phyloP scores from a whole-genome alignment of 2,329 filamentous ascomycete species.

The Phialophora tarda region DNA sequence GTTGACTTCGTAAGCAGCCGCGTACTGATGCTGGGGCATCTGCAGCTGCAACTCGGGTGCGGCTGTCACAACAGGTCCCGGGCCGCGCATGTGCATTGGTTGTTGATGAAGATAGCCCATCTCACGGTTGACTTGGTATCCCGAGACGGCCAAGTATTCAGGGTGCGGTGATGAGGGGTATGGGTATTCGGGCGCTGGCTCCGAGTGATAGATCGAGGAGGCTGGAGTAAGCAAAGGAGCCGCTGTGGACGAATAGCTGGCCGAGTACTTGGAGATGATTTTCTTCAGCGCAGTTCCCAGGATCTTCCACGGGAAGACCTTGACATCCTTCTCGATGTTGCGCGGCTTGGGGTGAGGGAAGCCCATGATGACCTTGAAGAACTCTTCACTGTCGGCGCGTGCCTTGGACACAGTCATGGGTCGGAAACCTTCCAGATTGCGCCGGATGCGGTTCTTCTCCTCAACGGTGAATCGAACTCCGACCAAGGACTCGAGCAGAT shows the following conservation, averaged over 20 bases:
- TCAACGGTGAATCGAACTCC: constrained; percentile 88
- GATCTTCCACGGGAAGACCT: constrained; percentile 97
- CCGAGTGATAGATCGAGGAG: constrained; percentile 50
- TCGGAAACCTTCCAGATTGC: constrained; percentile 93
- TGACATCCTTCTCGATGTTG: constrained; percentile 99
- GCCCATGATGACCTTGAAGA: constrained; percentile 99
- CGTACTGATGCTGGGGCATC: constrained; percentile 29
- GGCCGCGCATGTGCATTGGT: constrained; percentile 20
- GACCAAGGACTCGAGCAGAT: constrained; percentile 88
- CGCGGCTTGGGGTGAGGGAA: constrained; percentile 93
- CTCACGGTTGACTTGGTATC: constrained; percentile 22
- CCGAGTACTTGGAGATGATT: constrained; percentile 95
- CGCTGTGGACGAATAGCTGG: constrained; percentile 71
- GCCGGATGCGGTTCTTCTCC: constrained; percentile 96
- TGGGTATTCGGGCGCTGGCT: constrained; percentile 55
- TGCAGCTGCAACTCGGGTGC: constrained; percentile 37
- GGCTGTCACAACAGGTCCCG: constrained; percentile 29
- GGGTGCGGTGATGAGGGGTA: constrained; percentile 54
- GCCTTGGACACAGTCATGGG: constrained; percentile 92
- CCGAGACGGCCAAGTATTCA: constrained; percentile 39
- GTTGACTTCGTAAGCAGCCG: constrained; percentile 30
- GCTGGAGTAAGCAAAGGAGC: constrained; percentile 50
- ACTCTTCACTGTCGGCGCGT: constrained; percentile 90
- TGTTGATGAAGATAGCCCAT: constrained; percentile 28
- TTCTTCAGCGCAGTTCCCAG: constrained; percentile 88